Conservation (phyloP, 2,329 filamentous ascomycete species). For the Penicillium rolfsii region DNA sequence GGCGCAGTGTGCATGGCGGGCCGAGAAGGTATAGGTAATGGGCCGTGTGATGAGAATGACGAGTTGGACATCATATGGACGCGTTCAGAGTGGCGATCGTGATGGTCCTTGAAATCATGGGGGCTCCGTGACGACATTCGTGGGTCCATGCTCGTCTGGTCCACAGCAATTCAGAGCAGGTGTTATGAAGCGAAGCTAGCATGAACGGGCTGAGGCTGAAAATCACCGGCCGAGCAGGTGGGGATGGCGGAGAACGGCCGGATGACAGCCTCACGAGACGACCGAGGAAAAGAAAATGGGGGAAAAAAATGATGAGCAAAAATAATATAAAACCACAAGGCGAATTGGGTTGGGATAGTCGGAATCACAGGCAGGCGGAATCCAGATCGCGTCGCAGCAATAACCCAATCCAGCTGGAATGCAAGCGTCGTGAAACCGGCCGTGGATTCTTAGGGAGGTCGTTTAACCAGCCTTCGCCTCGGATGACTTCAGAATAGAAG, state of each 20-base stretch:
- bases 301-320: slow-evolving; percentile 7
- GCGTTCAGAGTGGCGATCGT: slow-evolving; percentile 41
- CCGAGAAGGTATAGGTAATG: slow-evolving; percentile 66
- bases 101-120: slow-evolving; percentile 44
- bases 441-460: slow-evolving; percentile 23
- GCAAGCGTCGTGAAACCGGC: slow-evolving; percentile 30
- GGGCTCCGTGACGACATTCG: slow-evolving; percentile 47
- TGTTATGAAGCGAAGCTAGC: slow-evolving; percentile 4
- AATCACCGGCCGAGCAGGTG: background rate
- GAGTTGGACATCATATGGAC: slow-evolving; percentile 47
- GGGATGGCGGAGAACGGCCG: slow-evolving; percentile 3
- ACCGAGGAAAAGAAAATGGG: slow-evolving; percentile 8
- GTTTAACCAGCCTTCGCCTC: slow-evolving; percentile 18
- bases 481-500: slow-evolving; percentile 22
- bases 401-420: slow-evolving; percentile 32
- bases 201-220: slow-evolving; percentile 21
- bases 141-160: slow-evolving; percentile 47
- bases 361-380: slow-evolving; percentile 19
- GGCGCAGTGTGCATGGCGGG: slow-evolving; percentile 54
- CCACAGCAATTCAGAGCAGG: slow-evolving; percentile 26
- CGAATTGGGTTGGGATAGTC: background rate
- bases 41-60: slow-evolving; percentile 50
- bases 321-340: background rate
- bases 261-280: background rate
- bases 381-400: slow-evolving; percentile 26